phyloP scores from a whole-genome alignment of 768 basidiomycete species.

The Hemileccinum impolitum region DNA sequence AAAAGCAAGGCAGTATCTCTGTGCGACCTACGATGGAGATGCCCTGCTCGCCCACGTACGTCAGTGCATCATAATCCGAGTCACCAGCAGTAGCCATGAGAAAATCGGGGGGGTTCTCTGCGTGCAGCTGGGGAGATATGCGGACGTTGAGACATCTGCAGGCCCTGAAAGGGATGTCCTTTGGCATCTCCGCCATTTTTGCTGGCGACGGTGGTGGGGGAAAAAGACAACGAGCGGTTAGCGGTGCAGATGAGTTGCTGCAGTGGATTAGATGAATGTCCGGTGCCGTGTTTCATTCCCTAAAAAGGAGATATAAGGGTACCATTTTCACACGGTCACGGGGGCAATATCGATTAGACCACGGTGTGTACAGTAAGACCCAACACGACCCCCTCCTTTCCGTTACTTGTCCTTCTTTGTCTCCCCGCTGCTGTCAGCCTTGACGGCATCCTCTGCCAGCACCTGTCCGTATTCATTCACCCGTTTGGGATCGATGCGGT shows the following conservation, averaged over 20 bases:
- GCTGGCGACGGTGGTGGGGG: constrained; percentile 15
- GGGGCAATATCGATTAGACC: background rate
- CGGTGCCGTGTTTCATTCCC: constrained; percentile 30
- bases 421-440: constrained; percentile 40
- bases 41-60: constrained; percentile 67
- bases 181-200: constrained; percentile 23
- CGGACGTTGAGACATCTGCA: constrained; percentile 75
- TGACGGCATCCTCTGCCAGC: constrained; percentile 45
- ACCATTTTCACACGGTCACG: constrained; percentile 21
- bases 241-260: constrained; percentile 15
- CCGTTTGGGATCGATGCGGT: constrained; percentile 90
- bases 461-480: constrained; percentile 97
- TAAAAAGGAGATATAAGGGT: constrained; percentile 19
- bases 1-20: background rate
- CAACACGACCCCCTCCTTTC: background rate
- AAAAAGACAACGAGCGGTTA: constrained; percentile 25
- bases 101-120: constrained; percentile 34
- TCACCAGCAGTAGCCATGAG: constrained; percentile 26
- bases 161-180: constrained; percentile 37
- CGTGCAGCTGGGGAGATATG: constrained; percentile 38
- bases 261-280: constrained; percentile 34
- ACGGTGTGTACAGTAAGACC: background rate
- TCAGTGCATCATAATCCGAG: constrained; percentile 46
- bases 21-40: constrained; percentile 54
- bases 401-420: constrained; percentile 55